A percentile compares a stretch with the other conserved stretches of the same genome.
phyloP scores from a whole-genome alignment of 495 filamentous ascomycete species.

The Hyaloscypha variabilis region DNA sequence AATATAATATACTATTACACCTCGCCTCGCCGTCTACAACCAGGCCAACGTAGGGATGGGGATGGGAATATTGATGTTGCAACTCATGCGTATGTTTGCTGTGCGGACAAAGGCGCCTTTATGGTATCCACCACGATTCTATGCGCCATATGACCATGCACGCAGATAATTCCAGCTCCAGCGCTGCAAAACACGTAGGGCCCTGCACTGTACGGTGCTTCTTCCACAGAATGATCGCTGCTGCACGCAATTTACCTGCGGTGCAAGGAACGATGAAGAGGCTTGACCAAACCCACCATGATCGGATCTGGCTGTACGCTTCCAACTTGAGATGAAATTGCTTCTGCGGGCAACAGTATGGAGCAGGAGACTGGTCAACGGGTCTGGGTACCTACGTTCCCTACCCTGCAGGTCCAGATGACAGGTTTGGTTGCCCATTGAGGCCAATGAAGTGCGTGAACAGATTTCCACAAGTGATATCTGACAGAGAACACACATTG shows the following conservation, averaged over 20 bases:
- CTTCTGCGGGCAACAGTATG: slow-evolving; percentile 21
- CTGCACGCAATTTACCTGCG: slow-evolving; percentile 27
- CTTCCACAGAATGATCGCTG: slow-evolving; percentile 20
- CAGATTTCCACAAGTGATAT: slow-evolving; percentile 8
- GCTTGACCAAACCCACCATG: slow-evolving; percentile 3
- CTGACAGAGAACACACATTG: slow-evolving; percentile 9
- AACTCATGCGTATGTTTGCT: not conserved
- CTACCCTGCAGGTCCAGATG: slow-evolving; percentile 19
- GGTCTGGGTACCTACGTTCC: slow-evolving; percentile 17
- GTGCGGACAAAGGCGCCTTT: slow-evolving; percentile 25
- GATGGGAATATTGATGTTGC: slow-evolving; percentile 25
- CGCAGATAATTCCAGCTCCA: slow-evolving; percentile 4
- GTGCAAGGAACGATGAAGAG: slow-evolving; percentile 26
- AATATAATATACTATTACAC: slow-evolving; percentile 4
- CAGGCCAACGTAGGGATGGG: not conserved
- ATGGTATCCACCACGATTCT: slow-evolving; percentile 17
- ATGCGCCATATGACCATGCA: slow-evolving; percentile 6
- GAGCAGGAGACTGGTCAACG: slow-evolving; percentile 17
- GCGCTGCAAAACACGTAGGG: slow-evolving; percentile 4
- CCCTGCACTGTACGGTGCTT: slow-evolving; percentile 8
- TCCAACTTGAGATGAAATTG: slow-evolving; percentile 24
- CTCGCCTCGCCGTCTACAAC: slow-evolving; percentile 7
- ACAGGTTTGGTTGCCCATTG: slow-evolving; percentile 12
- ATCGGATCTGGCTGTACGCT: slow-evolving; percentile 15
- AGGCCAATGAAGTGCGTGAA: slow-evolving; percentile 9